Conservation (phyloP, 2,329 filamentous ascomycete species). For the Aspergillus thermomutatus region DNA sequence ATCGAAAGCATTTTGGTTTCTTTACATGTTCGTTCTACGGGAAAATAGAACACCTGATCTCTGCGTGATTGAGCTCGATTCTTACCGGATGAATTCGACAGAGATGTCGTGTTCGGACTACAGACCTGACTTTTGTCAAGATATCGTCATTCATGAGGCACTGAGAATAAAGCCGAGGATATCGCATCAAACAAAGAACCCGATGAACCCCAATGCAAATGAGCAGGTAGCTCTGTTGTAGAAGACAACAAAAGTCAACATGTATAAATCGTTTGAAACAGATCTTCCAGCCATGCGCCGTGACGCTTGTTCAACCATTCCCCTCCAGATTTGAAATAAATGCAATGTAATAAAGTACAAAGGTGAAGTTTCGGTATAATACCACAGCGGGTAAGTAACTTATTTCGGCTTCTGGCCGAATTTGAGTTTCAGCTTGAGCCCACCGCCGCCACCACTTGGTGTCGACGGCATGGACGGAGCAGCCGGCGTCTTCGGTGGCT, state of each 20-base stretch:
- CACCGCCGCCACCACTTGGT: conserved; percentile 26
- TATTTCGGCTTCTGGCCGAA: conserved; percentile 34
- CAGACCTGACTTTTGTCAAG: not conserved
- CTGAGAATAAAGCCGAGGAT: conserved; percentile 2
- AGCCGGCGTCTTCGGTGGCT: conserved; percentile 24
- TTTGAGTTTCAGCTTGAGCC: conserved; percentile 44
- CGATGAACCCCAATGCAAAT: conserved; percentile 2
- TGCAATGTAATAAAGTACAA: conserved; percentile 12
- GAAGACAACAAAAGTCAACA: conserved; percentile 13
- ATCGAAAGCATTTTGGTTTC: conserved; percentile 26
- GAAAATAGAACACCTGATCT: conserved; percentile 4
- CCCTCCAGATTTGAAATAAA: conserved; percentile 1
- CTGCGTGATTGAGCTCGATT: not conserved
- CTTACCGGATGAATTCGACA: not conserved
- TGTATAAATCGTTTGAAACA: conserved; percentile 13
- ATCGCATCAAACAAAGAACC: conserved; percentile 4
- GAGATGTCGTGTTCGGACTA: not conserved
- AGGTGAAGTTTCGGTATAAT: conserved; percentile 9
- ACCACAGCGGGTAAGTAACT: not conserved
- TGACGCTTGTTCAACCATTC: conserved; percentile 13
- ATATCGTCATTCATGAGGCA: conserved; percentile 9
- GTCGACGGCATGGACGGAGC: conserved; percentile 30
- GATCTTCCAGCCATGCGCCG: conserved; percentile 16
- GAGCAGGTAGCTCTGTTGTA: not conserved
- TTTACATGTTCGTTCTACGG: conserved; percentile 12